Percentiles rank a stretch among this genome's conserved stretches.
These are phyloP conservation scores for Saccharomycopsis amapae DNA, from an alignment of 805 yeast genomes.

Conservation along the genomic window DNA sequence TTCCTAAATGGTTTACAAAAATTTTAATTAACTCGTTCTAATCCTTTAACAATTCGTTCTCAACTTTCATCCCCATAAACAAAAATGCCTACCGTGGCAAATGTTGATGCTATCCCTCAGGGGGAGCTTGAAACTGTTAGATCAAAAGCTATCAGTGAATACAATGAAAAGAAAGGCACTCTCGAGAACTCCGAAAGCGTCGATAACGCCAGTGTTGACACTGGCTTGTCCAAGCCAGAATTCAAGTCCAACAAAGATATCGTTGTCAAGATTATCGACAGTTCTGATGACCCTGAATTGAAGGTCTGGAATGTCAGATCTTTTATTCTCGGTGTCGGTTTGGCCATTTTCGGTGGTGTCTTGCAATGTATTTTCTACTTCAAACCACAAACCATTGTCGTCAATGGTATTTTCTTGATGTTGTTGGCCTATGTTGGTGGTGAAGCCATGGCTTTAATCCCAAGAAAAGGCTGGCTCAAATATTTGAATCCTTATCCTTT, in stretches of 20 bases:
- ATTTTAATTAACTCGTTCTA: no score
- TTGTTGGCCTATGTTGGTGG: slow-evolving; percentile 30
- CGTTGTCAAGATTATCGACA: slow-evolving; percentile 4
- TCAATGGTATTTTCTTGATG: slow-evolving; percentile 30
- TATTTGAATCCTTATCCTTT: slow-evolving; percentile 59
- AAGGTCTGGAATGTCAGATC: slow-evolving; percentile 35
- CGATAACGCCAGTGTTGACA: neutral
- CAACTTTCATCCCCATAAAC: no score
- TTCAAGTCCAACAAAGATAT: slow-evolving; percentile 4
- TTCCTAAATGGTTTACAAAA: no score
- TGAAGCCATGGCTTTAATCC: slow-evolving; percentile 28
- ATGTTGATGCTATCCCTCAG: slow-evolving; percentile 1
- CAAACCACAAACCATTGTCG: slow-evolving; percentile 32
- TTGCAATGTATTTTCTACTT: slow-evolving; percentile 31
- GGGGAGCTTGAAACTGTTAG: neutral
- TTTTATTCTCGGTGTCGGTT: slow-evolving; percentile 29
- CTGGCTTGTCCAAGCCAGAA: neutral
- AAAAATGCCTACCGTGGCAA: slow-evolving; percentile 1
- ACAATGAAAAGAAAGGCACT: slow-evolving; percentile 4
- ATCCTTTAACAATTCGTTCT: no score
- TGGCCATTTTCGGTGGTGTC: slow-evolving; percentile 32
- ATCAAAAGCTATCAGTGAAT: neutral
- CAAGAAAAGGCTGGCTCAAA: slow-evolving; percentile 27
- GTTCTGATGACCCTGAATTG: slow-evolving; percentile 31
- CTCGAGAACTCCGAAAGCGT: neutral